These are phyloP conservation scores for Coriolopsis trogii DNA, from an alignment of 1,284 basidiomycete genomes.

Conservation along the genomic window DNA sequence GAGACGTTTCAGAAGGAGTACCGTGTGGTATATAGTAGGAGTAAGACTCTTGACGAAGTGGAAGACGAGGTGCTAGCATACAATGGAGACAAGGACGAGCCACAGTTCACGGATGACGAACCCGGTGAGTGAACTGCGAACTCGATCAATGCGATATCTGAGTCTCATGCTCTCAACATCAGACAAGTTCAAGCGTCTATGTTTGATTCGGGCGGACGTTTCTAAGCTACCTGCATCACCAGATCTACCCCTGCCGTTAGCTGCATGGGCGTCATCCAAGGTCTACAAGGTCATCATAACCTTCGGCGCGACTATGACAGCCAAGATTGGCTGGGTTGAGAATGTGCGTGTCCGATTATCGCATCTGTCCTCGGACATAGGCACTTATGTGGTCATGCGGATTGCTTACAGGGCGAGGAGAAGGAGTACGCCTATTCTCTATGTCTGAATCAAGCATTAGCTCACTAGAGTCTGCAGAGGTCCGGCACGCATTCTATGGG, in stretches of 20 bases:
- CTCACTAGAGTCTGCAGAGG: too few species aligned
- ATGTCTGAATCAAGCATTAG: too few species aligned
- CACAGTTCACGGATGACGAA: slow-evolving; percentile 39
- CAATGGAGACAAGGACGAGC: background rate
- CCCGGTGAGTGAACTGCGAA: slow-evolving; percentile 32
- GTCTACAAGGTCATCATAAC: slow-evolving; percentile 49
- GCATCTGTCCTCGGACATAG: too few species aligned
- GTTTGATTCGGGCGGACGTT: slow-evolving; percentile 40
- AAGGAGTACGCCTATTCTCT: too few species aligned
- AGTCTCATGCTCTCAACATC: background rate
- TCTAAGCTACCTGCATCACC: slow-evolving; percentile 31
- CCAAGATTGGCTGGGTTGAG: slow-evolving; percentile 48
- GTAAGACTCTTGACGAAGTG: background rate
- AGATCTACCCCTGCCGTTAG: slow-evolving; percentile 27
- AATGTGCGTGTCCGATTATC: slow-evolving; percentile 28
- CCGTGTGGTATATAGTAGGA: background rate
- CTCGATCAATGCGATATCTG: background rate
- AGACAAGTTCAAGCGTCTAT: slow-evolving; percentile 1
- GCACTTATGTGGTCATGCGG: too few species aligned
- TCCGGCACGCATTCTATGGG: too few species aligned
- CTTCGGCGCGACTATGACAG: slow-evolving; percentile 49
- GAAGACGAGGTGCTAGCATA: background rate
- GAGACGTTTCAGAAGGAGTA: background rate
- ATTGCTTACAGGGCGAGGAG: too few species aligned
- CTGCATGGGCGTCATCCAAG: slow-evolving; percentile 43